Conservation (phyloP, 2,329 filamentous ascomycete genomes). For the Curvularia sp. region DNA sequence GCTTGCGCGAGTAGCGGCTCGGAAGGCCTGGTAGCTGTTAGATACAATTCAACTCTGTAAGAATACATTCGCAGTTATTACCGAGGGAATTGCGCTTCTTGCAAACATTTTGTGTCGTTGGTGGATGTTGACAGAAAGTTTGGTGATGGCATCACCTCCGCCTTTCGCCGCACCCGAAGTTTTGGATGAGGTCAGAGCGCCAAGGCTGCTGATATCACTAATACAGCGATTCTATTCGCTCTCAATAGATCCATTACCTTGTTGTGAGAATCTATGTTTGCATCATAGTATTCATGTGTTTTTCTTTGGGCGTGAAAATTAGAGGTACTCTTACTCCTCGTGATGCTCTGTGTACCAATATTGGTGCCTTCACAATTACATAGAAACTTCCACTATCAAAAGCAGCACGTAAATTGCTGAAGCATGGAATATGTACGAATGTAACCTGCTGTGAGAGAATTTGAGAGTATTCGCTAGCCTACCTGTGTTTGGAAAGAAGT, state of each 20-base stretch:
- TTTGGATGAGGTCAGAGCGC: constrained; percentile 43
- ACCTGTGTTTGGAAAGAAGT: not conserved
- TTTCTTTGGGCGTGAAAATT: not conserved
- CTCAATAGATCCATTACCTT: not conserved
- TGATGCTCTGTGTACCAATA: not conserved
- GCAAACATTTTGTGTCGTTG: constrained; percentile 45
- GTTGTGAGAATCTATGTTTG: too few species aligned
- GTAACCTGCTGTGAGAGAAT: not conserved
- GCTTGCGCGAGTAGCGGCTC: constrained; percentile 44
- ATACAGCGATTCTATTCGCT: constrained; percentile 7
- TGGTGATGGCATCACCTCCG: constrained; percentile 30
- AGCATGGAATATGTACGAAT: not conserved
- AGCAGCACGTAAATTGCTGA: not conserved
- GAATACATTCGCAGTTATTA: constrained; percentile 17
- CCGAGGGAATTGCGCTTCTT: constrained; percentile 48
- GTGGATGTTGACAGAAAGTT: constrained; percentile 23
- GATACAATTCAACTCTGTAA: not conserved
- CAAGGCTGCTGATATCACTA: constrained; percentile 30
- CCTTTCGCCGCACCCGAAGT: constrained; percentile 33
- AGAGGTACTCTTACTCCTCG: too few species aligned
- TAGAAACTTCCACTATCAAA: not conserved
- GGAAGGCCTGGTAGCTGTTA: constrained; percentile 44
- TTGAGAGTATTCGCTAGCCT: not conserved
- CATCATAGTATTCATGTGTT: too few species aligned
- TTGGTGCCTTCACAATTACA: not conserved